Base-by-base conservation (phyloP, 768 basidiomycete species). In the Sporobolomyces phaffii region DNA sequence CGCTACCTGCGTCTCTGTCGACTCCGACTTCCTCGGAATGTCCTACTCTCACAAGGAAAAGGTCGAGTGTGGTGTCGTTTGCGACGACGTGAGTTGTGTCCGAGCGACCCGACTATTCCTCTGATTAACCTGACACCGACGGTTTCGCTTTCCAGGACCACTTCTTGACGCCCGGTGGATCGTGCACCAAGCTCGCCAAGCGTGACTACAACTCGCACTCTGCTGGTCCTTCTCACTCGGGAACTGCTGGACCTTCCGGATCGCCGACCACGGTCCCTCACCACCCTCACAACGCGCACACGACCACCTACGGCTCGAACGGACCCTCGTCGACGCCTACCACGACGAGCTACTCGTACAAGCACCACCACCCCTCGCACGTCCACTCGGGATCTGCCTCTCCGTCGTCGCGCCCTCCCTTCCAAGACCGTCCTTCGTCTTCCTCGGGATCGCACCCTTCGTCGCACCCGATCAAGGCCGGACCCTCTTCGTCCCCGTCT, bases 11-110 rank as follows among this genome's bases (percentile, higher is more conserved):
- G 41, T 54, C n/a, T 14, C 58, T 2, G 40, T 45, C 62, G 70
- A 71, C 65, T 28, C 52, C 13, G 70, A 71, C 65, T 71, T 64
- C 70, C 61, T 71, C 43, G 65, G 65, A 43, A 31, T 56, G 34
- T 24, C 65, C 10, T 20, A 17, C 24, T 29, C 40, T 7, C 58
- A 60, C 65, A 11, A 43, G 24, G 59, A 60, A 53, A 40, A 34
- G 18, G 53, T 61, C 47, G 34, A 36, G 48, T 71, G 70, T 59
- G 62, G 52, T 18, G 56, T 67, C 41, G 49, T 43, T 28, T 71
- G 70, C 62, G 70, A 71, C 53, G 64, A 70, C n/a, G 62, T 63
- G 45, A 53, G 62, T 54, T 33, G 14, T 11, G 17, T n/a, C 31
- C 48, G 20, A 13, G n/a, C n/a, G n/a, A n/a, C n/a, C n/a, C n/a